A percentile compares a stretch with the other conserved stretches of the same genome.
These are phyloP conservation scores for Canavalia ensiformis DNA, from an alignment of 306 rosid species.

Conservation along the genomic window DNA sequence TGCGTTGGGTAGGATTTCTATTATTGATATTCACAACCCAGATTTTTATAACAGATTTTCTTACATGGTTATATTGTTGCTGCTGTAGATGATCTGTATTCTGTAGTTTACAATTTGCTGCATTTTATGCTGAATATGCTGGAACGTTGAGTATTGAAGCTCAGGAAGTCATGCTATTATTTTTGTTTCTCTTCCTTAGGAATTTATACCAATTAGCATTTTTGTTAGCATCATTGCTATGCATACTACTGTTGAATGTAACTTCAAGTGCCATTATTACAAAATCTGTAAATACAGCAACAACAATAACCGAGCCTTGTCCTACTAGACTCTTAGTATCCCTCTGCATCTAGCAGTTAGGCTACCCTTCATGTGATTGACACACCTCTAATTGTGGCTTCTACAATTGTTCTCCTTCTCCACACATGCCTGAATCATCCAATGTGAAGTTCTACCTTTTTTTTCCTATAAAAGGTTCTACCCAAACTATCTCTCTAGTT, in stretches of 20 bases:
- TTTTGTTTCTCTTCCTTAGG: background rate
- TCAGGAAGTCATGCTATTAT: background rate
- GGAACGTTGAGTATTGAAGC: conserved; percentile 1
- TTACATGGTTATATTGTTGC: conserved; percentile 6
- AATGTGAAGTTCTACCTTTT: background rate
- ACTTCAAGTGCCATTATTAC: conserved; percentile 10
- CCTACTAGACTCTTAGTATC: background rate
- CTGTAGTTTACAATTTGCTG: background rate
- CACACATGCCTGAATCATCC: background rate
- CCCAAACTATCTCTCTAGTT: background rate
- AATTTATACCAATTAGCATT: conserved; percentile 19
- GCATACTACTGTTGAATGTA: conserved; percentile 3
- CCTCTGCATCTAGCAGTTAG: background rate
- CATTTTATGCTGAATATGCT: conserved; percentile 15
- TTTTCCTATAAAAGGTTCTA: background rate
- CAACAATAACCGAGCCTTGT: background rate
- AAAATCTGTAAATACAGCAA: conserved; percentile 7
- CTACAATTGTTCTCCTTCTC: background rate
- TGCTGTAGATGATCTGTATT: conserved; percentile 21
- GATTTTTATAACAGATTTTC: conserved; percentile 6
- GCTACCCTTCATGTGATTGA: background rate
- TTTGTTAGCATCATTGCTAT: conserved; percentile 34
- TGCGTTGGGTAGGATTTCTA: conserved; percentile 41
- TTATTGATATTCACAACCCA: background rate
- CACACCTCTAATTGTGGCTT: background rate